Base-by-base conservation (phyloP, 2,329 filamentous ascomycete species). In the Aureobasidium uvarum region DNA sequence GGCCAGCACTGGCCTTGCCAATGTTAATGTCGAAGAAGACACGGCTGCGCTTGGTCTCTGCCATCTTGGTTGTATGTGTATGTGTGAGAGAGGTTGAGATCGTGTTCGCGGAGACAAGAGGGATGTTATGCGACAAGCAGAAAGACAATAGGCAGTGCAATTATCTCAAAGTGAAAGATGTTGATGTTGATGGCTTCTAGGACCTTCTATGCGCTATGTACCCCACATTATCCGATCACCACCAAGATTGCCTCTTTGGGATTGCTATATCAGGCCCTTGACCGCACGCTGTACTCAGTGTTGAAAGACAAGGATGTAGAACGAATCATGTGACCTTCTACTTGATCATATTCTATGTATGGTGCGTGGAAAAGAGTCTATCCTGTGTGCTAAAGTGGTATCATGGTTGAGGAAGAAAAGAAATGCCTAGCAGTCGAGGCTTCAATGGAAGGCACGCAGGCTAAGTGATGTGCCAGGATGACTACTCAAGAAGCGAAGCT, bases 21-120 rank as follows among this genome's bases (percentile, higher is more conserved):
- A 98, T 89, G 68, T 87, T 83, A 76, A 99, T 88, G 81, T 98
- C 93, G 78, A 99, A 97, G 83, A 89, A 99, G 80, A 96, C 93
- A 72, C 90, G 88, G 75, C 86, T 86, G 74, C 90, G 89, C 76
- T 83, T 68, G 65, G 45, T 65, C 20, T 64, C 66, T 50, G 64
- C 66, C 67, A 68, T 68, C 31, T 28, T 60, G 4, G 25, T 33
- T 20, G 23, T n/a, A 20, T 25, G 14, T 48, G 43, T 60, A 7
- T 46, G n/a, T 23, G 18, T n/a, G 14, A 2, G 3, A 36, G 28
- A 16, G 20, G 11, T 16, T 25, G 5, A 11, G 43, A 14, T 18
- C 2, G n/a, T 33, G 7, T 58, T 58, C 54, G n/a, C 5, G 43
- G 8, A 5, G 14, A 38, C 10, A 11, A 36, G 38, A 6, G 6